phyloP scores from a whole-genome alignment of 2,329 filamentous ascomycete species.

The Pseudocercospora vitis region DNA sequence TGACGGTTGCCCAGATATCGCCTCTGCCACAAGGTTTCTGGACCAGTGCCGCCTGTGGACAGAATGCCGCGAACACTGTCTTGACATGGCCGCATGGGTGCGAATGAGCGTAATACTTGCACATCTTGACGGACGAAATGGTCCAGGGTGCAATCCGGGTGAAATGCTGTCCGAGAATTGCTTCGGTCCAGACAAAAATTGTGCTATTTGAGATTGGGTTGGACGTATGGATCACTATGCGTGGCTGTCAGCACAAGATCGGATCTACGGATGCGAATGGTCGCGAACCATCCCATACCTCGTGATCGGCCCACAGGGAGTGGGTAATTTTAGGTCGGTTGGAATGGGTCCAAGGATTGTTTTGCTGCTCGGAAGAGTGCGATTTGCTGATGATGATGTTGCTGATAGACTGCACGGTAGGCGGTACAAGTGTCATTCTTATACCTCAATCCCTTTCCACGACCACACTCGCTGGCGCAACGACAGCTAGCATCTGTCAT shows the following conservation, averaged over 20 bases:
- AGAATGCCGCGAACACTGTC: slow-evolving; percentile 41
- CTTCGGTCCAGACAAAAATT: not conserved
- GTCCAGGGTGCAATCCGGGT: not conserved
- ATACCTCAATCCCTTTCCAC: slow-evolving; percentile 4
- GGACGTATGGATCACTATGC: too few relatives aligned
- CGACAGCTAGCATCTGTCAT: slow-evolving; percentile 12
- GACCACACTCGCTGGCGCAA: not conserved
- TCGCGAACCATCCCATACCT: too few relatives aligned
- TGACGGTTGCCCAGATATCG: slow-evolving; percentile 41
- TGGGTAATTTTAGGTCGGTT: too few relatives aligned
- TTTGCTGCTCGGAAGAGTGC: not conserved
- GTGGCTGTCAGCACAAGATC: not conserved
- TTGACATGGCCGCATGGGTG: slow-evolving; percentile 49
- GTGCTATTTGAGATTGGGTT: too few relatives aligned
- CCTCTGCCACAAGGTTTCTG: slow-evolving; percentile 37
- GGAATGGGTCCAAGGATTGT: too few relatives aligned
- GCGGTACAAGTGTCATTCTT: slow-evolving; percentile 11
- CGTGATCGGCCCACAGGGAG: too few relatives aligned
- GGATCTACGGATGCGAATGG: too few relatives aligned
- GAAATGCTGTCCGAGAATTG: not conserved
- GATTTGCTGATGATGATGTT: slow-evolving; percentile 4
- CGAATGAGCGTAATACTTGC: slow-evolving; percentile 50
- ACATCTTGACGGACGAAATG: slow-evolving; percentile 39
- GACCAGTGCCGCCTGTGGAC: slow-evolving; percentile 34
- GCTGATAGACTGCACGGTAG: not conserved